These are phyloP conservation scores for Hymenochaete sp. DNA, from an alignment of 1,284 basidiomycete species.

Conservation along the genomic window DNA sequence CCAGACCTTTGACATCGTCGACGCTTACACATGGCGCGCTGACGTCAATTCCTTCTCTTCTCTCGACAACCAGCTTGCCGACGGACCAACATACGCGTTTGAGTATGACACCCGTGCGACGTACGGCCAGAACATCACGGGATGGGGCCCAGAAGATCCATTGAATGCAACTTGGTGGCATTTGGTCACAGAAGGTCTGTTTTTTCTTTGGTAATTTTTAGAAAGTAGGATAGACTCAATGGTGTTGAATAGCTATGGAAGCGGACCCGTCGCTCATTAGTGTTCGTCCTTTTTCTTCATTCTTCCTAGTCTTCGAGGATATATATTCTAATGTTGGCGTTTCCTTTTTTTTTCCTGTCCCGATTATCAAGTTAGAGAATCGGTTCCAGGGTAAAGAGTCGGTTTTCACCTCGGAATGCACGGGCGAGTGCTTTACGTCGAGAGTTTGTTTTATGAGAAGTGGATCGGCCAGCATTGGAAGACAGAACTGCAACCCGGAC, in stretches of 20 bases:
- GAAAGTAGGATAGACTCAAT: neutral
- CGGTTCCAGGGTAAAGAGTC: slow-evolving; percentile 62
- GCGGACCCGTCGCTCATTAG: slow-evolving; percentile 47
- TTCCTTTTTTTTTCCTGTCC: neutral
- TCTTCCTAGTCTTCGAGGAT: neutral
- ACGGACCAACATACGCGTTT: slow-evolving; percentile 59
- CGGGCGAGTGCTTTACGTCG: slow-evolving; percentile 50
- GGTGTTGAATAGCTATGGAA: slow-evolving; percentile 46
- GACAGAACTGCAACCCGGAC: slow-evolving; percentile 49
- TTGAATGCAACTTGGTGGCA: slow-evolving; percentile 84
- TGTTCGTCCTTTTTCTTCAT: slow-evolving; percentile 30
- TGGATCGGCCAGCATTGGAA: slow-evolving; percentile 51
- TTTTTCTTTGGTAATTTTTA: neutral
- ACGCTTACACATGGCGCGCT: slow-evolving; percentile 57
- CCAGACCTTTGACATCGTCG: slow-evolving; percentile 66
- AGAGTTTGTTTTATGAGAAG: slow-evolving; percentile 77
- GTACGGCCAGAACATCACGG: slow-evolving; percentile 52
- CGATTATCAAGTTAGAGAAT: neutral
- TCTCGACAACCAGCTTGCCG: slow-evolving; percentile 44
- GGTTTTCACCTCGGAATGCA: slow-evolving; percentile 45
- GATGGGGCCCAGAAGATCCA: slow-evolving; percentile 60
- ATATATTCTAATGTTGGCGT: neutral
- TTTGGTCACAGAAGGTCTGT: slow-evolving; percentile 62
- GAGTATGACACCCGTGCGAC: slow-evolving; percentile 67
- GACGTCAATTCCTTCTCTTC: slow-evolving; percentile 49